phyloP scores from a whole-genome alignment of 2,329 filamentous ascomycete species.

The Pyrenophora graminea region DNA sequence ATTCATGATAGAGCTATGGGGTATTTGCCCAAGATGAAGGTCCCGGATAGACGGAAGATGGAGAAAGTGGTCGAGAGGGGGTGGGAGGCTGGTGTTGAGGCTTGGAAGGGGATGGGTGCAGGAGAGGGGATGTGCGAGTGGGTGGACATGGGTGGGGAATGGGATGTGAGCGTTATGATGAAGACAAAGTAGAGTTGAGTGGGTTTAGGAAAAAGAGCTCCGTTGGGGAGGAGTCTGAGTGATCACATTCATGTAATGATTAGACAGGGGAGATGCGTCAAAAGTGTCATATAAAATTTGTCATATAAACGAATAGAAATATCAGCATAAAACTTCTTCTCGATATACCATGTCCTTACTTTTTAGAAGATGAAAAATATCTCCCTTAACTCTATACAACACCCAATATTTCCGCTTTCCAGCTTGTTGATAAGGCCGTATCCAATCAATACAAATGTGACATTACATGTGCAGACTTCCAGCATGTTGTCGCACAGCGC shows the following conservation, averaged over 20 bases:
- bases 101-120: neutral
- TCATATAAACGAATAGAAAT: no score
- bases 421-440: neutral
- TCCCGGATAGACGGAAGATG: constrained; percentile 10
- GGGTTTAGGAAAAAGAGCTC: no score
- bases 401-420: no score
- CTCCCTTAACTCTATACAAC: neutral
- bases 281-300: no score
- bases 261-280: no score
- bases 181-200: neutral
- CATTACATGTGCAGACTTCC: constrained; percentile 22
- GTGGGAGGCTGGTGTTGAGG: constrained; percentile 3
- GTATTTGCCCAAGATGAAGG: neutral
- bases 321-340: no score
- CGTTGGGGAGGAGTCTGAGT: no score
- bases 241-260: no score
- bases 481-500: constrained; percentile 27
- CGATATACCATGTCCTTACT: no score
- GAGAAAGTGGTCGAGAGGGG: neutral
- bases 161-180: neutral
- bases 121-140: neutral
- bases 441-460: neutral
- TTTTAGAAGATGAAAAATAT: no score
- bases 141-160: neutral
- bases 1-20: neutral